Base-by-base conservation (phyloP, 169 alveolate genomes). In the Plasmodium billcollinsi region DNA sequence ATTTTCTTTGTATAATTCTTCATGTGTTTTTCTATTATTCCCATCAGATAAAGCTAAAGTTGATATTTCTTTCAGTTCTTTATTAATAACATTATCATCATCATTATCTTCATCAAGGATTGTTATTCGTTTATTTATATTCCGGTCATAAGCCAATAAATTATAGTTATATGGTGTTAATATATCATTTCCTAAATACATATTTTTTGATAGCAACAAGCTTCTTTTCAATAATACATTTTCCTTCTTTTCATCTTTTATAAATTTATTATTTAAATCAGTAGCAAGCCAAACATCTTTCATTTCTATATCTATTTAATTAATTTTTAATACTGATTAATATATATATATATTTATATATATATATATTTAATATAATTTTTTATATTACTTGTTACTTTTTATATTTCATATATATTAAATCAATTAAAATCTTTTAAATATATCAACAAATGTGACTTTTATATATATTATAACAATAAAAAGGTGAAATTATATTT, bases 111-210 rank as follows among this genome's bases (percentile, higher is more conserved):
- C 59, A 33, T 78, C 80, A 14, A 47, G 8, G 33, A 26, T 83
- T 49, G 18, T 61, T 39, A 83, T 56, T 70, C 86, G 54, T 1
- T 67, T 50, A 70, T 83, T 83, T 67, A 83, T 70, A 73, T 83
- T 83, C 15, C 59, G 69, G 15, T 83, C 91, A 83, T 83, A 83
- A 1, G 63, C 85, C n/a, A 52, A 73, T 43, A 83, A 62, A 73
- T 72, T 67, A 83, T 83, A 83, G 71, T 83, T 83, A 52, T 54
- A 83, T 12, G 91, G 91, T 5, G 91, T 71, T 45, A 83, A 72
- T 20, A 69, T 69, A 63, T 83, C 91, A 59, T 83, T 83, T 69
- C 91, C 91, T 33, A 83, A 6, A 50, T 69, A 83, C 91, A 83
- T 69, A 50, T 69, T 83, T 58, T 83, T 83, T n/a, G 91, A 58